Evolutionary conservation across 805 yeast genomes (phyloP).

Genomic region (Teunomyces cretensis): DNA sequence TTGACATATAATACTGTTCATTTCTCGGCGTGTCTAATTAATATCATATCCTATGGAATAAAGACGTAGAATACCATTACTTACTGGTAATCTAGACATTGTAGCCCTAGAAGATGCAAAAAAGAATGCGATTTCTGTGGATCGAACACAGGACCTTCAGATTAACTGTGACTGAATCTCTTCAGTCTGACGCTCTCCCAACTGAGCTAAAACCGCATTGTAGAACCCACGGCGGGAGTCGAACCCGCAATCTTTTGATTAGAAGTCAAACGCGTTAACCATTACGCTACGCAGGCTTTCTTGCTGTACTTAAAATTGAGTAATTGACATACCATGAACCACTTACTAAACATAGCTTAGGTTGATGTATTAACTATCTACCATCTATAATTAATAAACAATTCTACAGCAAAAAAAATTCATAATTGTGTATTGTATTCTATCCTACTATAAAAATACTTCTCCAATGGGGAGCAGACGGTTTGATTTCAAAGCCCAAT

Average conservation of each 20-base stretch:
- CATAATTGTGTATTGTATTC: too few species aligned
- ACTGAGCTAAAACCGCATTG: slow-evolving; percentile 34
- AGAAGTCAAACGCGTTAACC: slow-evolving; percentile 25
- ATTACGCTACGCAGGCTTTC: slow-evolving; percentile 18
- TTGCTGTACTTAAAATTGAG: background rate
- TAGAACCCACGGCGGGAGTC: slow-evolving; percentile 23
- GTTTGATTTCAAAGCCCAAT: too few species aligned
- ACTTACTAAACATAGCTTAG: too few species aligned
- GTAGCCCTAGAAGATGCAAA: background rate
- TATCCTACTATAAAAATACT: too few species aligned
- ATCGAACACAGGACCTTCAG: slow-evolving; percentile 90
- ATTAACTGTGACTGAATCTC: slow-evolving; percentile 35
- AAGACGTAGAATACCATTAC: too few species aligned
- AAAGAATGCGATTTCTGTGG: slow-evolving; percentile 50
- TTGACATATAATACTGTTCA: slow-evolving; percentile 31
- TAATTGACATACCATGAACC: background rate
- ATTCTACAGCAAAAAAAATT: too few species aligned
- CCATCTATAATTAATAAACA: too few species aligned
- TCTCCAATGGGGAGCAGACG: too few species aligned
- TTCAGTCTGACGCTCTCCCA: slow-evolving; percentile 42
- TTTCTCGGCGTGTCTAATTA: too few species aligned
- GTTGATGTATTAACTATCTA: too few species aligned
- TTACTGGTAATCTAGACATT: too few species aligned
- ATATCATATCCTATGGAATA: too few species aligned
- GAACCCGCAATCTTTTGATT: slow-evolving; percentile 24